These are phyloP conservation scores for Paulownia fortunei DNA, from an alignment of 257 asterid genomes.

Conservation along the genomic window DNA sequence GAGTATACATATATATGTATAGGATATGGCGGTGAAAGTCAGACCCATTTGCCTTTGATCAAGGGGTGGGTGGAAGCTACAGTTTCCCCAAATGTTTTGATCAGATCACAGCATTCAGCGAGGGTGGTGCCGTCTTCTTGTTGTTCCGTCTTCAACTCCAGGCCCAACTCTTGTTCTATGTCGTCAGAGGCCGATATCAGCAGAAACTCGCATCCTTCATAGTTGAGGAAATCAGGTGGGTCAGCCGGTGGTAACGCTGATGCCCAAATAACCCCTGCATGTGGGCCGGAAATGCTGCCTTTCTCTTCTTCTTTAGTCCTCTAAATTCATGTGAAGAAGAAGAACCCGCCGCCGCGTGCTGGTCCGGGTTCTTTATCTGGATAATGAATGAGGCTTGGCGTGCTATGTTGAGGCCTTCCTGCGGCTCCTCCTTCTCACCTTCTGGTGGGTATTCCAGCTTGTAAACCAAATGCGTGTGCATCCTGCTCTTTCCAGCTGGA, in stretches of 20 bases:
- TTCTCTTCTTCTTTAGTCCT: slow-evolving; percentile 63
- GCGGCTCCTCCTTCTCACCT: slow-evolving; percentile 50
- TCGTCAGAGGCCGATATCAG: slow-evolving; percentile 75
- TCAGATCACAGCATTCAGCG: slow-evolving; percentile 58
- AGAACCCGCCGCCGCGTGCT: slow-evolving; percentile 9
- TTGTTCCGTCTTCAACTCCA: slow-evolving; percentile 50
- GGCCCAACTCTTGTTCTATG: slow-evolving; percentile 67
- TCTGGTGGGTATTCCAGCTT: slow-evolving; percentile 65
- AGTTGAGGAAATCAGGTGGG: slow-evolving; percentile 75
- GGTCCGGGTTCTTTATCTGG: slow-evolving; percentile 69
- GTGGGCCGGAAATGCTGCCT: slow-evolving; percentile 61
- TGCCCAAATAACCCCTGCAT: slow-evolving; percentile 64
- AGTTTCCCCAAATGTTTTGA: slow-evolving; percentile 50
- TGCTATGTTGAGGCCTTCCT: slow-evolving; percentile 61
- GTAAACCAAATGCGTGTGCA: slow-evolving; percentile 75
- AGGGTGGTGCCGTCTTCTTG: slow-evolving; percentile 18
- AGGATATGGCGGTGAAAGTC: not conserved
- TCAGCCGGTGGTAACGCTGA: slow-evolving; percentile 53
- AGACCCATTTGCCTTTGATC: slow-evolving; percentile 67
- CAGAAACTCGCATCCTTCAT: slow-evolving; percentile 83
- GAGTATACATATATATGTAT: too few species aligned
- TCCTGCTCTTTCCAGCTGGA: slow-evolving; percentile 31
- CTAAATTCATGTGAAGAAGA: too few species aligned
- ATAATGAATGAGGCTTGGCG: slow-evolving; percentile 66
- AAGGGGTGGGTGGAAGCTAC: slow-evolving; percentile 53